These are phyloP conservation scores for Cladophialophora bantiana DNA, from an alignment of 2,329 filamentous ascomycete species.

Conservation along the genomic window DNA sequence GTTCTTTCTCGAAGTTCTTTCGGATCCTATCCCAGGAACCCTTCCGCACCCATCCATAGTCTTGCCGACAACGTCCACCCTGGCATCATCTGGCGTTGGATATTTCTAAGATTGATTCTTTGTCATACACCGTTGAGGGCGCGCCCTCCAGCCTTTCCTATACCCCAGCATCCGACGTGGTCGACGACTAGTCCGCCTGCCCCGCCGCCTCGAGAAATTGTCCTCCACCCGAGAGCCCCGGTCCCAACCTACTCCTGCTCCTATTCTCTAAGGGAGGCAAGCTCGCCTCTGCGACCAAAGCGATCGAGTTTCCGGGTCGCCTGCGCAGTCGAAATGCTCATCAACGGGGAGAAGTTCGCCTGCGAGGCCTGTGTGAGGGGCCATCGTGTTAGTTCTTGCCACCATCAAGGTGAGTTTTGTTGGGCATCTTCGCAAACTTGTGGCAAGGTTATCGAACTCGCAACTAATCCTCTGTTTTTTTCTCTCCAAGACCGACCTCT, in stretches of 20 bases:
- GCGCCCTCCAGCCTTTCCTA: neutral
- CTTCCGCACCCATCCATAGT: slow-evolving; percentile 22
- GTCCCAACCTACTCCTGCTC: neutral
- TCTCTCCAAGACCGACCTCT: slow-evolving; percentile 80
- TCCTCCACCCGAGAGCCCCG: neutral
- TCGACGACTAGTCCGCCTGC: neutral
- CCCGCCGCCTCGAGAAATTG: slow-evolving; percentile 2
- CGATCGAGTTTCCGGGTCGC: neutral
- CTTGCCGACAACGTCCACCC: slow-evolving; percentile 16
- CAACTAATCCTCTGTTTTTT: slow-evolving; percentile 31
- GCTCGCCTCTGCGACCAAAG: neutral
- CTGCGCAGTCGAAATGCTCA: slow-evolving; percentile 65
- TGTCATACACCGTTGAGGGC: neutral
- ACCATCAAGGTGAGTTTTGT: slow-evolving; percentile 79
- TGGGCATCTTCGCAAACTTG: slow-evolving; percentile 36
- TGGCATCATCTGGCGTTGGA: slow-evolving; percentile 18
- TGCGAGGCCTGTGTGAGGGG: slow-evolving; percentile 98
- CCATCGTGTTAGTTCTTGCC: slow-evolving; percentile 98
- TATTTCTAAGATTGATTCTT: neutral
- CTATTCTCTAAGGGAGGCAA: neutral
- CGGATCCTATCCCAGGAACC: slow-evolving; percentile 15
- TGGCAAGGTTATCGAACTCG: slow-evolving; percentile 12
- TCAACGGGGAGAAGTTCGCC: slow-evolving; percentile 96
- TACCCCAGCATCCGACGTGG: neutral
- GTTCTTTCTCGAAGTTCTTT: slow-evolving; percentile 28